Base-by-base conservation (phyloP, 176 grass and related monocot species). In the Aegilops sharonensis region DNA sequence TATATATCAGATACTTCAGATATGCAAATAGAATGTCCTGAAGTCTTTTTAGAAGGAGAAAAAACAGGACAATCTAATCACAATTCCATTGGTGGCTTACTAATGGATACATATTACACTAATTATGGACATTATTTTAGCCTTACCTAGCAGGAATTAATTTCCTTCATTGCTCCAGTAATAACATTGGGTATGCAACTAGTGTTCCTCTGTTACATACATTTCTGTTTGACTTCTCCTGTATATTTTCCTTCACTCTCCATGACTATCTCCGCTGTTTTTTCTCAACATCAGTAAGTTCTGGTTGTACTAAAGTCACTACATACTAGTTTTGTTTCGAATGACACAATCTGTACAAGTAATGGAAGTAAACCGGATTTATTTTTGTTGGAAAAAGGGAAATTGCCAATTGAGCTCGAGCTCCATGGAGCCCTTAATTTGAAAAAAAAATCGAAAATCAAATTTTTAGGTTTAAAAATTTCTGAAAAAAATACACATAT, bases 11-110 rank as follows among this genome's bases (percentile, higher is more conserved):
- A 27, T 75, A 43, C 48, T 59, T 56, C 8, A 62, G 29, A 81
- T 23, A 77, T 63, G 11, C 62, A 81, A 68, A 81, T 36, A 81
- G 37, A 66, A 85, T 81, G 78, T 81, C 45, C 11, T 37, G 11
- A 57, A 45, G 8, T 11, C 36, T 34, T 71, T 71, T 78, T 45
- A 2, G 54, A 21, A 73, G 23, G 36, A 15, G 8, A 47, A 63
- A 81, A 68, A 65, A 79, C 15, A 72, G n/a, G 40, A 29, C 50
- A 40, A 2, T 84, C 3, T 7, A 5, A 17, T 9, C 68, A 68
- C 59, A 45, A 34, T 78, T 83, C 32, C 23, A 47, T 65, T 71
- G 68, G 67, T 79, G 40, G 56, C 32, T 32, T 67, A 32, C 24
- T 25, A 18, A 45, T 7, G 48, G 57, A 45, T 68, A 74, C 52